phyloP scores from a whole-genome alignment of 106 monocot genomes.

The Platanthera guangdongensis region DNA sequence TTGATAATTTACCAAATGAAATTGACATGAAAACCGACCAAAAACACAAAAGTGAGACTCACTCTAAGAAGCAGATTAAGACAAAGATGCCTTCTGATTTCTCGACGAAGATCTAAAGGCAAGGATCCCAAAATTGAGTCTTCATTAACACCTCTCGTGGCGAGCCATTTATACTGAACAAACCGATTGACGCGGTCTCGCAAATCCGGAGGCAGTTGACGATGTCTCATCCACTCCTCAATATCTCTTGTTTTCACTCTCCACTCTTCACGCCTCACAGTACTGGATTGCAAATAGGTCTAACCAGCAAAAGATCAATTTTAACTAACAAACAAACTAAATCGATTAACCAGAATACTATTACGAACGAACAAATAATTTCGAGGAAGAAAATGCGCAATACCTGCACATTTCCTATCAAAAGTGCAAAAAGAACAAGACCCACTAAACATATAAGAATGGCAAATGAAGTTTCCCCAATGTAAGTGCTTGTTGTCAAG shows the following conservation, averaged over 20 bases:
- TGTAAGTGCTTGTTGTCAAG: conserved; percentile 61
- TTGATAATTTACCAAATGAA: background rate
- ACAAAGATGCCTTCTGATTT: conserved; percentile 83
- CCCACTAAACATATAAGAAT: conserved; percentile 72
- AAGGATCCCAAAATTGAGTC: conserved; percentile 62
- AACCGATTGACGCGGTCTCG: conserved; percentile 66
- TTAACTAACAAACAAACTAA: background rate
- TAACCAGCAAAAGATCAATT: conserved; percentile 13
- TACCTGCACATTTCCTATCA: conserved; percentile 99
- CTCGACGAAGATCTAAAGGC: conserved; percentile 86
- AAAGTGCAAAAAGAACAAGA: conserved; percentile 76
- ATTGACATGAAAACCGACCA: background rate
- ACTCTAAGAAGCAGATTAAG: conserved; percentile 82
- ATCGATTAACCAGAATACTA: background rate
- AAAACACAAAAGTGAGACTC: conserved; percentile 14
- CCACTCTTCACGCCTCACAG: conserved; percentile 84
- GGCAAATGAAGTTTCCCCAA: conserved; percentile 67
- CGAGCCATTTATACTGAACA: conserved; percentile 91
- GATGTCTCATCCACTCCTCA: conserved; percentile 96
- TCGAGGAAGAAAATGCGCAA: background rate
- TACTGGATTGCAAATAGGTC: conserved; percentile 86
- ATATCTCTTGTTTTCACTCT: conserved; percentile 76
- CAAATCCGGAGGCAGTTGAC: conserved; percentile 66
- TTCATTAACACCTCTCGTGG: conserved; percentile 89
- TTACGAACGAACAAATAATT: background rate